Percentiles rank a stretch among this genome's conserved stretches.
Conservation (phyloP, 202 grass and related monocot species). For the Panicum hallii region DNA sequence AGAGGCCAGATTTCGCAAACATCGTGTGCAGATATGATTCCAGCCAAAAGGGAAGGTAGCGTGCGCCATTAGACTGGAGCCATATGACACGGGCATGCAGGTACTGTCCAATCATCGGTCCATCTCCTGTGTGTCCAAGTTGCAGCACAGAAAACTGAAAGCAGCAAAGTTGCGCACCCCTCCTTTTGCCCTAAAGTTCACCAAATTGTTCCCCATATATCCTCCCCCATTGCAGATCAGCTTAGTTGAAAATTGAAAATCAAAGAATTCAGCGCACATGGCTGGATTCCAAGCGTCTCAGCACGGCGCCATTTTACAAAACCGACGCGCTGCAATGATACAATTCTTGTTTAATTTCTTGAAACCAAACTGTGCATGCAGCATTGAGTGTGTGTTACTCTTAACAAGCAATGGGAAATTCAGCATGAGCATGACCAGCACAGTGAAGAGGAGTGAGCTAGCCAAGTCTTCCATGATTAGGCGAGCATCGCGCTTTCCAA, state of each 20-base stretch:
- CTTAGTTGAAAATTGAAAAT: not conserved
- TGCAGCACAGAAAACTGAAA: constrained; percentile 43
- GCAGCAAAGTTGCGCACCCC: constrained; percentile 19
- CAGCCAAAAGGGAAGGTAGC: constrained; percentile 23
- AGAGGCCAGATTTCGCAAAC: constrained; percentile 11
- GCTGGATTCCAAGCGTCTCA: too few species aligned
- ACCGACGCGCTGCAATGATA: not conserved
- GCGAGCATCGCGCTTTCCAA: not conserved
- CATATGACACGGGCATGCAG: not conserved
- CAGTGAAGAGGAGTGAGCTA: too few species aligned
- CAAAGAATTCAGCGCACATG: not conserved
- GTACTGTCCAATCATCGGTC: not conserved
- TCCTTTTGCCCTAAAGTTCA: constrained; percentile 27
- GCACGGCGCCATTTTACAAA: constrained; percentile 11
- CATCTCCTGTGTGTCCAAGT: constrained; percentile 34
- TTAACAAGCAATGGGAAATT: not conserved
- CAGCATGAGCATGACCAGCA: not conserved
- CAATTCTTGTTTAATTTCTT: not conserved
- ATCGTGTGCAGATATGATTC: constrained; percentile 49
- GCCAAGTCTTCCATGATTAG: too few species aligned
- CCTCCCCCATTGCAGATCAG: not conserved
- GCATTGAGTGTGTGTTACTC: not conserved
- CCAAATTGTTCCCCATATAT: not conserved
- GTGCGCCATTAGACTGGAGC: not conserved
- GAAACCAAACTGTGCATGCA: not conserved